Conservation (phyloP, 1,284 basidiomycete species). For the Microbotryum violaceum region DNA sequence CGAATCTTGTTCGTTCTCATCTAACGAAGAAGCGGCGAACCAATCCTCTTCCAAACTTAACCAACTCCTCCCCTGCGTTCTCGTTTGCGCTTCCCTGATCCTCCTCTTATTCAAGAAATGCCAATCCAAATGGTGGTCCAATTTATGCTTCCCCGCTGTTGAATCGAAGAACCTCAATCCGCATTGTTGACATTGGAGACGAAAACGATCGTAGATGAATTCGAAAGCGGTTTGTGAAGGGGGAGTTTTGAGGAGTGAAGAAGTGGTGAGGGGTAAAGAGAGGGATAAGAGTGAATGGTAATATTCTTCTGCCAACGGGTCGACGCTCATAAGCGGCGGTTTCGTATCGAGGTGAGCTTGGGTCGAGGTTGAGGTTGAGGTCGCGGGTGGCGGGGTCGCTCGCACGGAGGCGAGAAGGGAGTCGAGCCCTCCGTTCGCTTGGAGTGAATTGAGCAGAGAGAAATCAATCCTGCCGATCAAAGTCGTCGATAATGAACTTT, state of each 20-base stretch:
- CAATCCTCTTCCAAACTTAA: constrained; percentile 65
- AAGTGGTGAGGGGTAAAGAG: constrained; percentile 59
- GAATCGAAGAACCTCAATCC: constrained; percentile 75
- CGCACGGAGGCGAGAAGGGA: constrained; percentile 22
- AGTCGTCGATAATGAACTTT: background rate
- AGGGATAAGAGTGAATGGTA: constrained; percentile 40
- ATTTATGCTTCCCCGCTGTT: constrained; percentile 59
- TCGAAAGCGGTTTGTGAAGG: constrained; percentile 3
- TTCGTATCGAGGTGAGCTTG: background rate
- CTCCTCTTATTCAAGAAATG: constrained; percentile 93
- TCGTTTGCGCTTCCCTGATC: constrained; percentile 69
- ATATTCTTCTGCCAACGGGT: too few species aligned
- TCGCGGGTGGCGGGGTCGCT: constrained; percentile 25
- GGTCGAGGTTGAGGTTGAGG: constrained; percentile 34
- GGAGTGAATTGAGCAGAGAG: constrained; percentile 23
- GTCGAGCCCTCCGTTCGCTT: constrained; percentile 24
- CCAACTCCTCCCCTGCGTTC: constrained; percentile 88
- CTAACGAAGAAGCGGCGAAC: background rate
- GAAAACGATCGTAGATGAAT: constrained; percentile 65
- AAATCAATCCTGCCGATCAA: constrained; percentile 20
- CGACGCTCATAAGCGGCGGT: background rate
- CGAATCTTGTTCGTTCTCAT: background rate
- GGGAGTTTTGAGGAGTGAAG: constrained; percentile 3
- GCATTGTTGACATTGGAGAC: constrained; percentile 88
- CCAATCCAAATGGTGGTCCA: constrained; percentile 91